Percentiles rank a stretch among this genome's conserved stretches.
Conservation (phyloP, 176 grass and related monocot species). For the Carex scoparia region DNA sequence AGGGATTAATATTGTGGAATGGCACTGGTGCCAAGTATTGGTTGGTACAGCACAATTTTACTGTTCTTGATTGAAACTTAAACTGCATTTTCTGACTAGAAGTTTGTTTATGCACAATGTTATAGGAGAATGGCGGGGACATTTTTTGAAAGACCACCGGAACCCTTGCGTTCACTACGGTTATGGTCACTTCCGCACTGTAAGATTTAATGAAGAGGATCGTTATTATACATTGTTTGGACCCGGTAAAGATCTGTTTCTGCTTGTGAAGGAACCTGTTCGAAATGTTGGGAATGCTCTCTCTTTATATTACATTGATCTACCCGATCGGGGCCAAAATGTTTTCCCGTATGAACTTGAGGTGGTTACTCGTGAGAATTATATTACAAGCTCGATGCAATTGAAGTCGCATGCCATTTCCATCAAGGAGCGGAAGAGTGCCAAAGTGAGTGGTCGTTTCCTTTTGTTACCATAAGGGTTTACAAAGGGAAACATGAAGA, state of each 20-base stretch:
- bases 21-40: too few relatives aligned
- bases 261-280: constrained; percentile 43
- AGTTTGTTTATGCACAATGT: too few relatives aligned
- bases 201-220: constrained; percentile 27
- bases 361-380: background rate
- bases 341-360: constrained; percentile 44
- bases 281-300: constrained; percentile 31
- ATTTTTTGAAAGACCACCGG: too few relatives aligned
- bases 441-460: constrained; percentile 23
- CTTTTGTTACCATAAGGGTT: constrained; percentile 51
- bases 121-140: too few relatives aligned
- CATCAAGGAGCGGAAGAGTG: constrained; percentile 27
- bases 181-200: constrained; percentile 26
- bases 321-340: constrained; percentile 13
- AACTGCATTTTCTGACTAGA: too few relatives aligned
- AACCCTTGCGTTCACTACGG: background rate
- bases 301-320: constrained; percentile 40
- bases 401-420: constrained; percentile 34
- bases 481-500: constrained; percentile 17
- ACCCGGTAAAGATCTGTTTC: constrained; percentile 56
- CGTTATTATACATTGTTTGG: constrained; percentile 47
- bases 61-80: too few relatives aligned
- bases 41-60: too few relatives aligned
- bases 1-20: too few relatives aligned
- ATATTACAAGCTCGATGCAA: constrained; percentile 26